These are phyloP conservation scores for Sclerotiophoma versabilis DNA, from an alignment of 2,329 filamentous ascomycete genomes.

Conservation along the genomic window DNA sequence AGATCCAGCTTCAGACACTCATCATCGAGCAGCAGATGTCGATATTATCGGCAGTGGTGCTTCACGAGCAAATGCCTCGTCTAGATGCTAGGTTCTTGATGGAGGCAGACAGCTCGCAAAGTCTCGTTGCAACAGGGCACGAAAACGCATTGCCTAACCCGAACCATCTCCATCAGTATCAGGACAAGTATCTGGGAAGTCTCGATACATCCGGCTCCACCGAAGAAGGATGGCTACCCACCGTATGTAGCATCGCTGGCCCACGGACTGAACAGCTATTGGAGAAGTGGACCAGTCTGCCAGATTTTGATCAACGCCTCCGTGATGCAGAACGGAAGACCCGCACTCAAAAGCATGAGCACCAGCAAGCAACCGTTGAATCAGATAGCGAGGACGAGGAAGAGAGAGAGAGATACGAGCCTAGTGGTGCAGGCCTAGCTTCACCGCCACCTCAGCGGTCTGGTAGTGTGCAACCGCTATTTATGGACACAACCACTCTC, in stretches of 20 bases:
- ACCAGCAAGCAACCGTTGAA: conserved; percentile 44
- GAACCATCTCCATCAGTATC: conserved; percentile 37
- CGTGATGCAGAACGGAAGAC: conserved; percentile 31
- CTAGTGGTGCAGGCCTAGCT: conserved; percentile 16
- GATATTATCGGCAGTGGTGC: conserved; percentile 35
- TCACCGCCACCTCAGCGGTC: conserved; percentile 26
- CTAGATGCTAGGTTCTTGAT: conserved; percentile 31
- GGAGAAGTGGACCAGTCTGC: conserved; percentile 43
- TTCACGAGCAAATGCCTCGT: conserved; percentile 25
- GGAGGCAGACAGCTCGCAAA: conserved; percentile 42
- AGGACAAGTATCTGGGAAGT: conserved; percentile 34
- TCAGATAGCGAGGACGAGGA: conserved; percentile 47
- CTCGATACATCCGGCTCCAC: conserved; percentile 30
- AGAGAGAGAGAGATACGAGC: conserved; percentile 18
- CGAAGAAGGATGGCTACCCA: conserved; percentile 33
- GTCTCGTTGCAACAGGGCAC: conserved; percentile 21
- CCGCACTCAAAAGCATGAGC: conserved; percentile 34
- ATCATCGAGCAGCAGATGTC: conserved; percentile 51
- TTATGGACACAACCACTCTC: conserved; percentile 32
- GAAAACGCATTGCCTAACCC: conserved; percentile 24
- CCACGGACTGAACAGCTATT: conserved; percentile 38
- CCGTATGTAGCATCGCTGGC: conserved; percentile 33
- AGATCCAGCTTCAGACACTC: conserved; percentile 45
- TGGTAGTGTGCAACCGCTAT: conserved; percentile 38
- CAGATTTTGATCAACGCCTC: conserved; percentile 39